phyloP scores from a whole-genome alignment of 805 yeast species.

The Yueomyces sinensis region DNA sequence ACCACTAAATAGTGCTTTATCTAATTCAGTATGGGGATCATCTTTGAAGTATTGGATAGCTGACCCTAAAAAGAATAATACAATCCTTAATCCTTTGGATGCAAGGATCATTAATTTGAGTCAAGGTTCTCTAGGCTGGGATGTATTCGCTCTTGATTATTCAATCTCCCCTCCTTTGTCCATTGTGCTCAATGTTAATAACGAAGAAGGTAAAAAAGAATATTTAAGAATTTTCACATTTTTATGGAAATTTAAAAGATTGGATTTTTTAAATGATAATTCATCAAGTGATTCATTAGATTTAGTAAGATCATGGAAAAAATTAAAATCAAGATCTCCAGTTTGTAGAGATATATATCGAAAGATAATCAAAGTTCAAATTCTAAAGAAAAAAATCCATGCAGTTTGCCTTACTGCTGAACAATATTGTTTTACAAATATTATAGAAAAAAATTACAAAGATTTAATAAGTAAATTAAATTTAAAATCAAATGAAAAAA shows the following conservation, averaged over 20 bases:
- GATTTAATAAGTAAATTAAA: constrained; percentile 23
- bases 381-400: constrained; percentile 24
- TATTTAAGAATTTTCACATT: constrained; percentile 77
- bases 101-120: constrained; percentile 69
- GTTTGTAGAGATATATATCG: constrained; percentile 15
- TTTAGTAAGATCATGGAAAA: constrained; percentile 20
- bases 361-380: constrained; percentile 19
- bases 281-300: constrained; percentile 33
- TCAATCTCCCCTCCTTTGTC: constrained; percentile 38
- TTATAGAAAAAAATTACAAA: constrained; percentile 21
- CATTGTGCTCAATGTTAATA: constrained; percentile 39
- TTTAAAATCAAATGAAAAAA: constrained; percentile 21
- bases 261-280: constrained; percentile 35
- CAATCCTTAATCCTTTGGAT: constrained; percentile 47
- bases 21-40: constrained; percentile 47
- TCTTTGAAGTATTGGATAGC: constrained; percentile 31
- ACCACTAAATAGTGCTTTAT: constrained; percentile 49
- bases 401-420: constrained; percentile 24
- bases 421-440: constrained; percentile 18
- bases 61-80: constrained; percentile 22
- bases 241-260: constrained; percentile 64
- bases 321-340: constrained; percentile 11
- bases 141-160: constrained; percentile 80
- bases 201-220: constrained; percentile 33
- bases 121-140: constrained; percentile 78